Conservation (phyloP, 2,329 filamentous ascomycete species). For the Epichloe aotearoae region DNA sequence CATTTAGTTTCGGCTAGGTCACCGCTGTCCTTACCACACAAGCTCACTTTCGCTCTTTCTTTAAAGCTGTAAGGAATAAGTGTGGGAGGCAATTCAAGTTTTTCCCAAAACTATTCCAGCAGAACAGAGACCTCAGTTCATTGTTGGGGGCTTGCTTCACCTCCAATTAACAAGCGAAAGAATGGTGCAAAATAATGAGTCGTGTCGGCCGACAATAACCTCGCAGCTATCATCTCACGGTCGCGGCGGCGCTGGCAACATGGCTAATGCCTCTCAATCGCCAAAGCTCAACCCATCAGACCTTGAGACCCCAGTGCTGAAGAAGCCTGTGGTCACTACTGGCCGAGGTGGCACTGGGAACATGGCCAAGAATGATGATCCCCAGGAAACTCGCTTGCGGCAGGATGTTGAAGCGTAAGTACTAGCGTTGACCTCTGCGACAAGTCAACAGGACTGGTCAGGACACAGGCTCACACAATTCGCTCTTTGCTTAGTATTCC, state of each 20-base stretch:
- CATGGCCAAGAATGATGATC: slow-evolving; percentile 65
- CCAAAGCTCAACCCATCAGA: slow-evolving; percentile 46
- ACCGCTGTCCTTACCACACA: too few species aligned
- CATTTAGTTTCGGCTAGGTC: too few species aligned
- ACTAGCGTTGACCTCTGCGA: background rate
- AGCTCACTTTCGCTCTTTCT: too few species aligned
- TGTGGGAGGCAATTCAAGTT: too few species aligned
- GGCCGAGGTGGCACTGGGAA: slow-evolving; percentile 81
- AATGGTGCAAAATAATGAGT: slow-evolving; percentile 1
- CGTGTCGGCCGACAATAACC: slow-evolving; percentile 10
- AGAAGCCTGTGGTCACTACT: slow-evolving; percentile 73
- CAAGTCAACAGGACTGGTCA: too few species aligned
- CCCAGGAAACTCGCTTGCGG: slow-evolving; percentile 57
- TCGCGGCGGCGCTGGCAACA: slow-evolving; percentile 69
- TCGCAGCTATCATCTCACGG: slow-evolving; percentile 48
- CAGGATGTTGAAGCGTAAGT: slow-evolving; percentile 71
- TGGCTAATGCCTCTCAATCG: slow-evolving; percentile 39
- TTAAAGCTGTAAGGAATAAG: too few species aligned
- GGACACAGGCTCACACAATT: background rate
- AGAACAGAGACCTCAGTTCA: too few species aligned
- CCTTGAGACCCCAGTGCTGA: slow-evolving; percentile 71
- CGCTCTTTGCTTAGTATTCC: slow-evolving; percentile 26
- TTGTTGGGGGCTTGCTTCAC: background rate
- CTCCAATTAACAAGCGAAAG: background rate
- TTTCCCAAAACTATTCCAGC: too few species aligned